Evolutionary conservation across 2,329 filamentous ascomycete genomes (phyloP), one percentile per base, ranked within the genome.

Genomic region (Pseudogymnoascus sp.): DNA sequence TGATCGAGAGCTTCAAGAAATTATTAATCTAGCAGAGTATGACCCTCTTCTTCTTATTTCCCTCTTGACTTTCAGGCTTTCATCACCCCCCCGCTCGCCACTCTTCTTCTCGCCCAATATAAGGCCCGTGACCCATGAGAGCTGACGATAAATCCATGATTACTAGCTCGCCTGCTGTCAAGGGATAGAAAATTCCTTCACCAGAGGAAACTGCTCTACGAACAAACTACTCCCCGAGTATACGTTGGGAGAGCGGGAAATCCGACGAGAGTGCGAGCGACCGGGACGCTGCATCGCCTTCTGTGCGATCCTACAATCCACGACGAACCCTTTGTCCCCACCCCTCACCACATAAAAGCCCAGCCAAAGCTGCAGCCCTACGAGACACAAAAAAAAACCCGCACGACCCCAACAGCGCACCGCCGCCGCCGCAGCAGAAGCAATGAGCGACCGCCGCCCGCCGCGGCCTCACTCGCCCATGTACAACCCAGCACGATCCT

Each of bases 401-500:
- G 22, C 41, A 47, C 41, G 41, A 47, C 41, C 41, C 41, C 41
- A 15, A 47, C 20, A 7, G 6, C 20, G 20, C 20, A 47, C 41
- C 20, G 6, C 12, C 41, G 41, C 41, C 12, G 30, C 9, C 38
- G 6, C 15, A 15, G 9, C 38, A 9, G 18, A 28, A 47, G 20
- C 41, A 12, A 82, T 82, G 80, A 69, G 75, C 59, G 78, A 81
- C 68, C 70, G 72, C 64, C 75, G 72, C 62, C 74, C 77, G 60
- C 61, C 71, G 59, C 71, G 77, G 63, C 75, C 75, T 62, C 75
- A 79, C 64, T 77, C 80, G 61, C 75, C 75, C 2, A 68, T 73
- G 8, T 73, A 73, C 69, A 80, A 79, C 66, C 80, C 81, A 57
- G 81, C 79, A 61, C 78, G 82, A 62, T 72, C 79, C 57, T 83